Evolutionary conservation across 2,329 filamentous ascomycete genomes (phyloP), one percentile per base, ranked within the genome.

Genomic region (Zymoseptoria passerinii): DNA sequence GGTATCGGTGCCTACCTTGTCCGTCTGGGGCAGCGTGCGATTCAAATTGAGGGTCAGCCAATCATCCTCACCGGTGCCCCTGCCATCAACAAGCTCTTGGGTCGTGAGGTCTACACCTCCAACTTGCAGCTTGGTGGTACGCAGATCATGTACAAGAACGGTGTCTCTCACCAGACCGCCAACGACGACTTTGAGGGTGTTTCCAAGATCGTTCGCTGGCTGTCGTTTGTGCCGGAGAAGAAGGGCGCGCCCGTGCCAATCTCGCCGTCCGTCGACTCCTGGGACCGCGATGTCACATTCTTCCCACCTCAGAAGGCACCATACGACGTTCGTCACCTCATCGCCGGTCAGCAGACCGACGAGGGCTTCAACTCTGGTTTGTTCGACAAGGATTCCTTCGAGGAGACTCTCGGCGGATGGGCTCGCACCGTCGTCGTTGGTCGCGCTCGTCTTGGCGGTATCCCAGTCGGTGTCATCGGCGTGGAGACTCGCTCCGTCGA

Each of bases 71-170:
- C 94, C 69, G 94, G 94, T 83, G 94, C 94, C 53, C 90, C 90
- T 65, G 94, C 94, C 60, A 88, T 99, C 74, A 99, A 99, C 85
- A 99, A 97, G 80, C 82, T 99, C 69, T 85, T 99, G 61, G 94
- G 94, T 70, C 91, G 95, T 67, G 94, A 99, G 77, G 92, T 99
- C 28, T 99, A 99, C 80, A 96, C 94, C 23, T 97, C 94, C 61
- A 99, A 99, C 83, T 78, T 99, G 72, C 94, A 99, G 81, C 90
- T 99, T 65, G 94, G 94, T 85, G 94, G 94, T 68, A 99, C 94
- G n/a, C 94, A 99, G 78, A 99, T 99, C 83, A 99, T 99, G 94
- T 97, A 99, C 85, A 92, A 90, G 79, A 99, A 99, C 74, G 94
- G 94, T 84, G 94, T 99, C 49, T 97, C 94, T 20, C 94, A 99